A percentile compares a stretch with the other conserved stretches of the same genome.
These are phyloP conservation scores for Rhinocladiella similis DNA, from an alignment of 2,329 filamentous ascomycete genomes.

Conservation along the genomic window DNA sequence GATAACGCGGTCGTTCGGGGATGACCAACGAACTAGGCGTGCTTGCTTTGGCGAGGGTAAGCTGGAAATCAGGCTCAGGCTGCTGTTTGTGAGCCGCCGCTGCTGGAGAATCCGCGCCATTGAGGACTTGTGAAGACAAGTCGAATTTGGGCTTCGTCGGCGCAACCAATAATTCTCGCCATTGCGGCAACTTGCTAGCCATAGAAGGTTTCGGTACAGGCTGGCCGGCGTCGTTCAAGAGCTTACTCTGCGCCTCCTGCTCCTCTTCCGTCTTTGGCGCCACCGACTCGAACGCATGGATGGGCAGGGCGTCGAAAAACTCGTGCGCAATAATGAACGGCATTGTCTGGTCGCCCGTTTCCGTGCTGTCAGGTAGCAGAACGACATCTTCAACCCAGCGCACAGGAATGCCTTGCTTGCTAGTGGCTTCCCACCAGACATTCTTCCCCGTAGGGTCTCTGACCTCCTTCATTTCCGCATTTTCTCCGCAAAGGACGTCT, in stretches of 20 bases:
- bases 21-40: conserved; percentile 85
- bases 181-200: conserved; percentile 57
- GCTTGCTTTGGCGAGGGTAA: conserved; percentile 71
- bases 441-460: conserved; percentile 21
- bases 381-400: conserved; percentile 85
- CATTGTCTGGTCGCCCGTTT: conserved; percentile 59
- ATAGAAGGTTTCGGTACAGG: conserved; percentile 39
- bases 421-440: conserved; percentile 69
- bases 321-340: conserved; percentile 97
- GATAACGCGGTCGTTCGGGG: conserved; percentile 77
- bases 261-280: conserved; percentile 46
- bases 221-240: conserved; percentile 48
- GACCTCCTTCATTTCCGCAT: conserved; percentile 68
- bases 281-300: conserved; percentile 88
- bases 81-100: conserved; percentile 36
- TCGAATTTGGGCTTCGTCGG: conserved; percentile 61
- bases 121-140: conserved; percentile 44
- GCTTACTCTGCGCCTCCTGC: conserved; percentile 37
- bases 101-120: no score
- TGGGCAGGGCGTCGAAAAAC: conserved; percentile 96
- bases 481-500: conserved; percentile 73
- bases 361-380: conserved; percentile 71
- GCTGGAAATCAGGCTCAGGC: conserved; percentile 77
- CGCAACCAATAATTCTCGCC: conserved; percentile 80
- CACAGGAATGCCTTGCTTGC: conserved; percentile 70